Evolutionary conservation across 2,329 filamentous ascomycete species (phyloP), one percentile per base, ranked within the genome.

Genomic region (Raffaelea albimanens): DNA sequence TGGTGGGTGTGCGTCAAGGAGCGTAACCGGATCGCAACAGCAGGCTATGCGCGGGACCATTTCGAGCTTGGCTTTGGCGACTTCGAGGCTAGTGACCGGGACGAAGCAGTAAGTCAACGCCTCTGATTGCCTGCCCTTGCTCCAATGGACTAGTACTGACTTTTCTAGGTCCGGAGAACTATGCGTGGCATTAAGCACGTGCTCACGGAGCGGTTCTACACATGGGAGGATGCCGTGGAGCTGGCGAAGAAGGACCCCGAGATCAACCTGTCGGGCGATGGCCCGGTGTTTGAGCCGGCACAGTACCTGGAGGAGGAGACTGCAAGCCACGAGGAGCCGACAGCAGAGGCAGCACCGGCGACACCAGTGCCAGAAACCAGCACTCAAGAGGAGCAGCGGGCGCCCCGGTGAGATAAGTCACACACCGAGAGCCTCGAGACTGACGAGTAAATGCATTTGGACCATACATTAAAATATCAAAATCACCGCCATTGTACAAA

Each of bases 1-100:
- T 98, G 91, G 89, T 98, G 90, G 88, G 78, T 89, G 47, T 97
- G 93, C 63, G 77, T 85, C 51, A 89, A 87, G 69, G 93, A 98
- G 70, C 75, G 86, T 58, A 98, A 98, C 67, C 79, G 87, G 56
- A 79, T 97, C 57, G 75, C 80, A n/a, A 97, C 94, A 25, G 82
- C 84, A 56, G 73, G 73, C 46, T 65, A 73, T 49, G 88, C 95
- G 70, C 75, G 87, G 57, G 61, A 70, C 25, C 76, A 84, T 56
- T 61, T 85, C 47, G 72, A 83, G 54, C 73, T 87, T 43, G 81
- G 83, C 23, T 93, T 85, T 59, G 91, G 91, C 55, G 76, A 82
- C 22, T 70, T 69, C 40, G 87, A 95, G 68, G 71, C 76, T 40
- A 67, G 72, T 19, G 61, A 67, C 40, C 78, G 93, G 53, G 77